Base-by-base conservation (phyloP, 208 protist species). In the Acanthamoeba royreba region DNA sequence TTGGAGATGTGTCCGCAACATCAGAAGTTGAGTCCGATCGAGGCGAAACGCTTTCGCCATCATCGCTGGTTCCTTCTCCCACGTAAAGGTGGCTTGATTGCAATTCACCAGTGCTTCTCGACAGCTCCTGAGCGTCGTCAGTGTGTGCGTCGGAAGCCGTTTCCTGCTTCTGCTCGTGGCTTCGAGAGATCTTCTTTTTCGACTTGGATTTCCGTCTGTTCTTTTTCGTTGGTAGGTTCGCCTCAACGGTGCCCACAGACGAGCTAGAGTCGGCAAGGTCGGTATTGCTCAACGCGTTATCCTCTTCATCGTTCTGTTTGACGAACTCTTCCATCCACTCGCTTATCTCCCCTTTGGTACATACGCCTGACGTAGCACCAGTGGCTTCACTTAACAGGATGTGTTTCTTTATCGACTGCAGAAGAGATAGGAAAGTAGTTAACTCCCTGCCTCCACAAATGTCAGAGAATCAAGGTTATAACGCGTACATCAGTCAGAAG, bases 241-340 rank as follows among this genome's bases (percentile, higher is more conserved):
- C n/a, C n/a, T n/a, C n/a, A n/a, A n/a, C n/a, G n/a, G n/a, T n/a
- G n/a, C n/a, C n/a, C n/a, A n/a, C n/a, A n/a, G n/a, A n/a, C n/a
- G n/a, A n/a, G n/a, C n/a, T n/a, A n/a, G n/a, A n/a, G n/a, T n/a
- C 63, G 63, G 63, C 63, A 38, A n/a, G 63, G 63, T 11, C 35
- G 15, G 8, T n/a, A n/a, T n/a, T n/a, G n/a, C n/a, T n/a, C n/a
- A n/a, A n/a, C n/a, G n/a, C n/a, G n/a, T n/a, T n/a, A n/a, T n/a
- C n/a, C n/a, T 91, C 42, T 8, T 9, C 2, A 42, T n/a, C 46
- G 58, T 40, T 28, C 42, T 79, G 38, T 31, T 92, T 92, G 17
- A 92, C 52, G 61, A 89, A 89, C 46, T 92, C 58, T 40, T 69
- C 55, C 53, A 79, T 92, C 87, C 53, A 92, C 58, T 69, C 43